These are phyloP conservation scores for Russula vinacea DNA, from an alignment of 768 basidiomycete species.

Conservation along the genomic window DNA sequence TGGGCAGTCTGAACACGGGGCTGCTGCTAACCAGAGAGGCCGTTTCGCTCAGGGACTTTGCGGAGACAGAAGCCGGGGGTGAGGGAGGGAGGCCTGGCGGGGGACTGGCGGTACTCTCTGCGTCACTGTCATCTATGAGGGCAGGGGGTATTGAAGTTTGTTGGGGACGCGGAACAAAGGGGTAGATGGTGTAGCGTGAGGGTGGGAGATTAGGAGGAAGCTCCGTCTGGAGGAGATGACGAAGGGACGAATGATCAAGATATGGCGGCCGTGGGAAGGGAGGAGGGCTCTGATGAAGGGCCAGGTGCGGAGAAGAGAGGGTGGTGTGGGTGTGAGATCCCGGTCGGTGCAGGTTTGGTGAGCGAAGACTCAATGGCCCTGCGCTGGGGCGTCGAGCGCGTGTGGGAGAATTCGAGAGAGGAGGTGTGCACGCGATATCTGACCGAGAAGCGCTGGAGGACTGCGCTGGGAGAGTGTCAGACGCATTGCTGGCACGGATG, in stretches of 20 bases:
- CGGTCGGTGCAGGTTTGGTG: slow-evolving; percentile 22
- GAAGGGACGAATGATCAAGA: slow-evolving; percentile 71
- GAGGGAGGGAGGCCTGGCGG: slow-evolving; percentile 27
- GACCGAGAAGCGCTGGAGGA: slow-evolving; percentile 31
- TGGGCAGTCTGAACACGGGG: slow-evolving; percentile 57
- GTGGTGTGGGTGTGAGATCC: slow-evolving; percentile 34
- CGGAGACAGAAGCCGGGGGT: slow-evolving; percentile 17
- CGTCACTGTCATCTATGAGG: slow-evolving; percentile 30
- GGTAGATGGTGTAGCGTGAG: slow-evolving; percentile 23
- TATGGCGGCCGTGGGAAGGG: slow-evolving; percentile 68
- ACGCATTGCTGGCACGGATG: slow-evolving; percentile 53
- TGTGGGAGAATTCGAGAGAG: slow-evolving; percentile 44
- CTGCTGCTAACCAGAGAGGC: slow-evolving; percentile 29
- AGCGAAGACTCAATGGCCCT: slow-evolving; percentile 28
- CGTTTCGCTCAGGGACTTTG: slow-evolving; percentile 22
- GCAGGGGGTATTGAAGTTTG: slow-evolving; percentile 41
- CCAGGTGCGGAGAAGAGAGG: slow-evolving; percentile 33
- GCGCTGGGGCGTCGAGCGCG: slow-evolving; percentile 50
- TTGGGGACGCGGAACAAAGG: slow-evolving; percentile 36
- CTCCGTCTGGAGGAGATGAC: slow-evolving; percentile 62
- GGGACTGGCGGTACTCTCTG: slow-evolving; percentile 31
- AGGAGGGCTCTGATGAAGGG: slow-evolving; percentile 36
- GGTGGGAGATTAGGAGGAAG: slow-evolving; percentile 41
- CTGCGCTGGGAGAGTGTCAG: slow-evolving; percentile 32
- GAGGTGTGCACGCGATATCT: slow-evolving; percentile 47